These are phyloP conservation scores for Fusarium sp. DNA, from an alignment of 2,329 filamentous ascomycete species.

Conservation along the genomic window DNA sequence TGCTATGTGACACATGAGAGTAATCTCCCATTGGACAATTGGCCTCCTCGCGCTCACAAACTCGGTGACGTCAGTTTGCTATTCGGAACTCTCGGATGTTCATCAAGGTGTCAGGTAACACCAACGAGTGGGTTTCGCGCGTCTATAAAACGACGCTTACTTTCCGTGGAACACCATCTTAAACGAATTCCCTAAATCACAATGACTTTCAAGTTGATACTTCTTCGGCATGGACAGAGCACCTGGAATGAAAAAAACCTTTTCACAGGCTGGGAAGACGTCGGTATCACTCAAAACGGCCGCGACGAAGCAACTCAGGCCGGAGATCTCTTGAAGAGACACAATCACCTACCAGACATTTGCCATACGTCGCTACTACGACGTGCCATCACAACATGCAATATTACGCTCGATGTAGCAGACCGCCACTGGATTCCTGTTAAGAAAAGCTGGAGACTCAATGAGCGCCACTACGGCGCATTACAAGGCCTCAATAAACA, in stretches of 20 bases:
- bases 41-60: rapidly evolving
- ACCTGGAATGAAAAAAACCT: not conserved
- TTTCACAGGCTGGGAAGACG: not conserved
- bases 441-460: not conserved
- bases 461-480: not conserved
- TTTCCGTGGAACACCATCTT: rapidly evolving
- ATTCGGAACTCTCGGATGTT: not conserved
- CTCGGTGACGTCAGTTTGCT: not conserved
- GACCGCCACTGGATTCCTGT: not conserved
- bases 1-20: not conserved
- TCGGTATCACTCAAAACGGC: not conserved
- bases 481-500: not conserved
- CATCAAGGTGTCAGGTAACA: not conserved
- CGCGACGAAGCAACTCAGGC: not conserved
- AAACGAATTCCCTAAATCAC: not conserved
- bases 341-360: not conserved
- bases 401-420: not conserved
- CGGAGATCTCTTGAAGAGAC: not conserved
- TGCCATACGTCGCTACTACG: not conserved
- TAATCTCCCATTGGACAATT: not conserved
- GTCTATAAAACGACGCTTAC: not conserved
- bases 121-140: not conserved
- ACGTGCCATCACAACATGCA: not conserved
- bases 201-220: not conserved
- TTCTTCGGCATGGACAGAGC: not conserved